Base-by-base conservation (phyloP, 306 rosid genomes). In the Chamaecrista fasciculata region DNA sequence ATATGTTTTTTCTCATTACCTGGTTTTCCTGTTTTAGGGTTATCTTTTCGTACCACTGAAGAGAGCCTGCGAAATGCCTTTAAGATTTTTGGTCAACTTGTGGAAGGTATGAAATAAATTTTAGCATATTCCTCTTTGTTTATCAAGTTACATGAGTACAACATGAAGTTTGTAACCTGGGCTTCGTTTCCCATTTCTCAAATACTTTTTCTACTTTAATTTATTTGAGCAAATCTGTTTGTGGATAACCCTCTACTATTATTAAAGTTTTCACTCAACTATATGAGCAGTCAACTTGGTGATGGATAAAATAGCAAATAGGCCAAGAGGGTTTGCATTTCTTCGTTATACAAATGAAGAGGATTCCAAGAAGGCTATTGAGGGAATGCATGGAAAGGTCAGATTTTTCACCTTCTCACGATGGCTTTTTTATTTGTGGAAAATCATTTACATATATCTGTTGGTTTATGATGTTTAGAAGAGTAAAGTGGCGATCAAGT, bases 301-400 rank as follows among this genome's bases (percentile, higher is more conserved):
- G 85, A 93, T 93, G 98, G 98, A 93, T 83, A 90, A 69, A 81
- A 62, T 93, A 59, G 98, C 98, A 29, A 86, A 90, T 28, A 80
- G 98, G 79, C 97, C 97, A 19, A 90, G 97, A 82, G 98, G 98
- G 46, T 93, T 93, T 81, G 97, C 96, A 8, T 93, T 93, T 76
- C 88, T 93, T 43, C 86, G 81, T 26, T 93, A 93, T 60, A 89
- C 84, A 73, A 82, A 91, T 1, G 86, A 84, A 81, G 94, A 90
- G 68, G 96, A 86, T 62, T 88, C 98, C 23, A 89, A 71, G 42
- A 82, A 83, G 55, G 98, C 97, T 78, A 90, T 93, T 11, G 83
- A 90, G 19, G 96, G 97, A 75, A 85, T 93, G 98, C 98, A 93
- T 71, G 94, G 98, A 69, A 88, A 88, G 97, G 98, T 93, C 67